Percentiles rank a stretch among this genome's conserved stretches.
Evolutionary conservation across 176 grass and related monocot genomes (phyloP).

Genomic region (Oryza nivara): DNA sequence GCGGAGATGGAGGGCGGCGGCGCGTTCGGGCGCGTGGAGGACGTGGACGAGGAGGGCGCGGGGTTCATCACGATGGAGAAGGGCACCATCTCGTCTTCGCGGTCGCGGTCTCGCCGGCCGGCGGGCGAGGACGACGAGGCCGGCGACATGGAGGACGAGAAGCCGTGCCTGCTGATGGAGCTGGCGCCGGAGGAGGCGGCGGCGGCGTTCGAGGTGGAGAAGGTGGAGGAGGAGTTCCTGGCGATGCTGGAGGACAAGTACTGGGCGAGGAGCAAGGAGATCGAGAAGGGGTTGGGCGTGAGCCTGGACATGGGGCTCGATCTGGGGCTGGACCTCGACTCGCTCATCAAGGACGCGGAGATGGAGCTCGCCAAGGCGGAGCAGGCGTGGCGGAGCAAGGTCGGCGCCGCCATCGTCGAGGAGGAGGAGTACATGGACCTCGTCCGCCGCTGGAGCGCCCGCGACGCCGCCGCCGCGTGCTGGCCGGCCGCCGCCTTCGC

Average conservation of each 20-base stretch:
- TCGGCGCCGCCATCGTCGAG: slow-evolving; percentile 73
- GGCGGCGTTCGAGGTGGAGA: slow-evolving; percentile 58
- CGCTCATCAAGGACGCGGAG: slow-evolving; percentile 78
- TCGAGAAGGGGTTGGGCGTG: slow-evolving; percentile 68
- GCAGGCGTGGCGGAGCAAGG: slow-evolving; percentile 74
- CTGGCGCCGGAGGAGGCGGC: slow-evolving; percentile 41
- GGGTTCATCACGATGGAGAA: slow-evolving; percentile 95
- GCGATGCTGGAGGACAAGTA: slow-evolving; percentile 80
- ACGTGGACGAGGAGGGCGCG: slow-evolving; percentile 64
- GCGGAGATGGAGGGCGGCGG: slow-evolving; percentile 42
- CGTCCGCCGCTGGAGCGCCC: slow-evolving; percentile 58
- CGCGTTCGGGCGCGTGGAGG: slow-evolving; percentile 36
- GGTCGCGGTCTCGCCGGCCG: slow-evolving; percentile 42
- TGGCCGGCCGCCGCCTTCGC: slow-evolving; percentile 42
- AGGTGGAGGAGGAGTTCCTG: slow-evolving; percentile 91
- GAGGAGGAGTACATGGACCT: slow-evolving; percentile 90
- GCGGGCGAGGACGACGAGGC: slow-evolving; percentile 39
- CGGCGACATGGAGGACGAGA: slow-evolving; percentile 61
- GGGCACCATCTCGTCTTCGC: slow-evolving; percentile 56
- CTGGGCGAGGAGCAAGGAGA: slow-evolving; percentile 72
- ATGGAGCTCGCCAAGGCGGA: slow-evolving; percentile 74
- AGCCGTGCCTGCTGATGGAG: slow-evolving; percentile 76
- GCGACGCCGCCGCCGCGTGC: slow-evolving; percentile 15
- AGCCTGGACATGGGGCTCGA: slow-evolving; percentile 67
- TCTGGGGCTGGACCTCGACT: slow-evolving; percentile 59